A percentile compares a stretch with the other conserved stretches of the same genome.
These are phyloP conservation scores for Caulochytrium protostelioides DNA, from an alignment of 371 early-diverging fungal genomes.

Conservation along the genomic window DNA sequence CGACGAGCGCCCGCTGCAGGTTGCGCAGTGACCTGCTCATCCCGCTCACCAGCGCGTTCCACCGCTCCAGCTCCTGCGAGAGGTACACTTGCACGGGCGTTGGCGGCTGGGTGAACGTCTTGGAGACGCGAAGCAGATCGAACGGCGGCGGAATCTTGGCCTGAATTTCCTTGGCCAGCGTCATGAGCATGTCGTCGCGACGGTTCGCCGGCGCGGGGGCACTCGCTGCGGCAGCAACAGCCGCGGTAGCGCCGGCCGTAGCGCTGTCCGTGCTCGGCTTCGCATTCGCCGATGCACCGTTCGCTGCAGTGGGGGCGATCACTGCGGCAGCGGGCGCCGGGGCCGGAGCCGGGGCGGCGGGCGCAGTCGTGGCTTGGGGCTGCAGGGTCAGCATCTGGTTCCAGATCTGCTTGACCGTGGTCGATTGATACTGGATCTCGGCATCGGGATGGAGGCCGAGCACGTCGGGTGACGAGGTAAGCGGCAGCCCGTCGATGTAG, in stretches of 20 bases:
- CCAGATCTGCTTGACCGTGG: constrained; percentile 34
- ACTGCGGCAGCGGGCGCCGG: no score
- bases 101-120: constrained; percentile 20
- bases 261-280: no score
- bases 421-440: constrained; percentile 33
- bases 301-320: no score
- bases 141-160: constrained; percentile 22
- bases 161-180: constrained; percentile 29
- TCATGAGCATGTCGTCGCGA: constrained; percentile 30
- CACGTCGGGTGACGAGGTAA: constrained; percentile 35
- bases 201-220: no score
- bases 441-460: constrained; percentile 39
- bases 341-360: no score
- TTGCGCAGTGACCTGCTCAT: constrained; percentile 25
- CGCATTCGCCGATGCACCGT: constrained; percentile 27
- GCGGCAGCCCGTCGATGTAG: constrained; percentile 27
- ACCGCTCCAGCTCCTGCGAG: constrained; percentile 34
- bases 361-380: constrained; percentile 21
- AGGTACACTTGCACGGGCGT: constrained; percentile 30
- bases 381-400: constrained; percentile 28
- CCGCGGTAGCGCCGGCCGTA: constrained; percentile 1
- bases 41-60: constrained; percentile 27
- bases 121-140: constrained; percentile 24
- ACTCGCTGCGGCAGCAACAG: no score
- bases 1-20: constrained; percentile 27